Evolutionary conservation across 2,329 filamentous ascomycete genomes (phyloP).

Genomic region (Fusarium armeniacum): DNA sequence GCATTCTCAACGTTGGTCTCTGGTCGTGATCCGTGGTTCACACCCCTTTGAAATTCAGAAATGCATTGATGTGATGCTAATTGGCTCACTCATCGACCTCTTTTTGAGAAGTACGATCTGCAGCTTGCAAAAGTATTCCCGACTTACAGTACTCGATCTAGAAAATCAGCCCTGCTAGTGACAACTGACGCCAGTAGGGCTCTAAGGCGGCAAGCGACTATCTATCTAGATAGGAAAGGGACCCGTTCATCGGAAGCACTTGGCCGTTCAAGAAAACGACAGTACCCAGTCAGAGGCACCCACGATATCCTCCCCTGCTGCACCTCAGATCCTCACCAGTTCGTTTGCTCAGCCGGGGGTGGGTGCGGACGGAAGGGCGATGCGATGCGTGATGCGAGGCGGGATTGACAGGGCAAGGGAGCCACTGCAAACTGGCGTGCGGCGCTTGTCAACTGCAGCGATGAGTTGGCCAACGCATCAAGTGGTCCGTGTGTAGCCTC

Average conservation of each 20-base stretch:
- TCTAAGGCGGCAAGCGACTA: constrained; percentile 12
- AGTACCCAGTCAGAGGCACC: constrained; percentile 38
- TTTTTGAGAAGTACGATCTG: constrained; percentile 1
- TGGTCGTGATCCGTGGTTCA: neutral
- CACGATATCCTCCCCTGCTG: constrained; percentile 41
- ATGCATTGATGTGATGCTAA: neutral
- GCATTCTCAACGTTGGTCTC: neutral
- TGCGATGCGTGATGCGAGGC: constrained; percentile 43
- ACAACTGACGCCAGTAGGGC: constrained; percentile 13
- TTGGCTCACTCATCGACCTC: neutral
- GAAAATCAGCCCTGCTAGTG: neutral
- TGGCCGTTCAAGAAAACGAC: constrained; percentile 35
- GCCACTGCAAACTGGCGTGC: constrained; percentile 44
- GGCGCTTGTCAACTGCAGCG: constrained; percentile 59
- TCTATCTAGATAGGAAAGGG: constrained; percentile 12
- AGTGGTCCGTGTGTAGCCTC: constrained; percentile 59
- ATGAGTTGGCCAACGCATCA: constrained; percentile 61
- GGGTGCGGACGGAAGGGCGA: constrained; percentile 40
- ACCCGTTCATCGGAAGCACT: constrained; percentile 40
- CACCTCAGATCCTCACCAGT: constrained; percentile 42
- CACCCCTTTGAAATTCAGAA: neutral
- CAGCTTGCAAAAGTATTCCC: neutral
- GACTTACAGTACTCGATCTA: constrained; percentile 10
- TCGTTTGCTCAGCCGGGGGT: constrained; percentile 39
- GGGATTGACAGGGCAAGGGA: constrained; percentile 47